Conservation (phyloP, 495 filamentous ascomycete genomes). For the Daldinia childiae region DNA sequence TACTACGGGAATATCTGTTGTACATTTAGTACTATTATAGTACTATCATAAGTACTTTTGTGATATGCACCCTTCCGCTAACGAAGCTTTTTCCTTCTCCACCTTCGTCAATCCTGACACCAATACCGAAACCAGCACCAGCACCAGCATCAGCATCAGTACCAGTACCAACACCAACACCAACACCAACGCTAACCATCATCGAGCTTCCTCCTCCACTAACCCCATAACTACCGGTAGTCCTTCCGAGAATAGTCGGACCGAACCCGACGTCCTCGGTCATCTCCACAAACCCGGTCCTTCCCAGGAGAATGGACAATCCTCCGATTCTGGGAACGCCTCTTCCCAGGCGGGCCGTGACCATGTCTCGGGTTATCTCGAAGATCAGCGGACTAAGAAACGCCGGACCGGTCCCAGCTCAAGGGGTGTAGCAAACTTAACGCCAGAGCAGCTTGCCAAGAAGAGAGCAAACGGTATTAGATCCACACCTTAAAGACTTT, state of each 20-base stretch:
- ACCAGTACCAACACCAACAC: background rate
- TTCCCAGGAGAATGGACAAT: constrained; percentile 32
- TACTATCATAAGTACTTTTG: background rate
- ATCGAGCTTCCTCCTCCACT: constrained; percentile 8
- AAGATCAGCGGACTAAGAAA: constrained; percentile 49
- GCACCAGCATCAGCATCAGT: background rate
- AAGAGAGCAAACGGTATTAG: constrained; percentile 77
- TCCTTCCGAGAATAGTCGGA: constrained; percentile 23
- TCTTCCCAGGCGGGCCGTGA: constrained; percentile 12
- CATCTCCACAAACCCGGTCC: constrained; percentile 30
- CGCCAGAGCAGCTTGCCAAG: constrained; percentile 73
- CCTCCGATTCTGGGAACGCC: constrained; percentile 31
- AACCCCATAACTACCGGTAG: background rate
- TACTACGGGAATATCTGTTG: background rate
- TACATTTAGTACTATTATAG: background rate
- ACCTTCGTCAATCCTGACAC: background rate
- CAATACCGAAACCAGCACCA: background rate
- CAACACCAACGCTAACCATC: background rate
- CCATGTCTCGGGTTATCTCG: constrained; percentile 18
- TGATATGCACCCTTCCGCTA: constrained; percentile 32
- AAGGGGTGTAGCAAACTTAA: constrained; percentile 74
- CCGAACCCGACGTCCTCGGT: background rate
- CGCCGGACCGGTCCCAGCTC: constrained; percentile 52
- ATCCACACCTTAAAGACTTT: background rate
- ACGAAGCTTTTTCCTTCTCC: constrained; percentile 21